These are phyloP conservation scores for Mytilinidion resinicola DNA, from an alignment of 495 filamentous ascomycete genomes.

Conservation along the genomic window DNA sequence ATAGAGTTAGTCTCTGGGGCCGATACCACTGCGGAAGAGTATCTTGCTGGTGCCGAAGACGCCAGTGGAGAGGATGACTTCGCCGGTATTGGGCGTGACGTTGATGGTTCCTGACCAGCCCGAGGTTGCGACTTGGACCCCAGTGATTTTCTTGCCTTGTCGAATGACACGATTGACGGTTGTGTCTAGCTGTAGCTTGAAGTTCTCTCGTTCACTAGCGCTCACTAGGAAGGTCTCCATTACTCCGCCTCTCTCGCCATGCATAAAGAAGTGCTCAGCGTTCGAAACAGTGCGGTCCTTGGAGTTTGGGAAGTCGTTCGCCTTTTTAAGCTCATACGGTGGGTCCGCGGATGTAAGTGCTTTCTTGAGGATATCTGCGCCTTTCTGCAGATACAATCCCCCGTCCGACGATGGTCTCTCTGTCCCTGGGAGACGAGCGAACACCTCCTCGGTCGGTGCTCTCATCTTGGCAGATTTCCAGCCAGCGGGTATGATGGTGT, in stretches of 20 bases:
- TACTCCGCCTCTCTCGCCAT: not conserved
- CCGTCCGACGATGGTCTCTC: not conserved
- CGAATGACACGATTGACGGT: not conserved
- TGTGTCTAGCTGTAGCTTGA: not conserved
- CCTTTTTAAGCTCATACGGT: no score
- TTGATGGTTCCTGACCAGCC: not conserved
- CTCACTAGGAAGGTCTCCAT: not conserved
- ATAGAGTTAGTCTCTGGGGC: not conserved
- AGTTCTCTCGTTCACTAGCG: not conserved
- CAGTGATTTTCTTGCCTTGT: no score
- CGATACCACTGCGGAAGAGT: slow-evolving; percentile 1
- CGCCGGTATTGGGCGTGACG: not conserved
- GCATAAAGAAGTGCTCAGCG: not conserved
- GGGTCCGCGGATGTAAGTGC: not conserved
- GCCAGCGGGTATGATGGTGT: slow-evolving; percentile 1
- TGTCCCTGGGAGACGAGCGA: slow-evolving; percentile 1
- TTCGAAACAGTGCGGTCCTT: not conserved
- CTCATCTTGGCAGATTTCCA: not conserved
- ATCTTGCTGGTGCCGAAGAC: slow-evolving; percentile 5
- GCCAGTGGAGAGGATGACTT: slow-evolving; percentile 6
- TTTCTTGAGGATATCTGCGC: not conserved
- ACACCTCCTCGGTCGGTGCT: not conserved
- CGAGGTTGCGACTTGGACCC: no score
- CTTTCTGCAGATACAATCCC: not conserved
- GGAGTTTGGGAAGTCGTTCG: not conserved